Evolutionary conservation across 1,139 yeast species (phyloP).

Genomic region (Geotrichum phurueaensis): DNA sequence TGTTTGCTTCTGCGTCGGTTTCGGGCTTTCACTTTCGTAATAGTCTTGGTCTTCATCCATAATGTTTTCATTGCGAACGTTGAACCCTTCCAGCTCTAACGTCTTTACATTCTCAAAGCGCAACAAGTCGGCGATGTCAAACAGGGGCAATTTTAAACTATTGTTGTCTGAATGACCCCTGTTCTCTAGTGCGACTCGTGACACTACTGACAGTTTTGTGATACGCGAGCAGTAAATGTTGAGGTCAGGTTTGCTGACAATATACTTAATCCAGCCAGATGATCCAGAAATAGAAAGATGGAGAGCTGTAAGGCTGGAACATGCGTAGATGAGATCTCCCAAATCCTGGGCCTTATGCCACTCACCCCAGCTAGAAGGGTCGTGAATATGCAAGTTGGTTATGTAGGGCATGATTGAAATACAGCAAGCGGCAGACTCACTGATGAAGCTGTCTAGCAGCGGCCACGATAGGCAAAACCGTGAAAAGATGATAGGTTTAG

Average conservation of each 20-base stretch:
- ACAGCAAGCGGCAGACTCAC: constrained; percentile 4
- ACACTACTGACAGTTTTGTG: constrained; percentile 12
- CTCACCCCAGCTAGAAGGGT: constrained; percentile 26
- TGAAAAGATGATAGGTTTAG: constrained; percentile 16
- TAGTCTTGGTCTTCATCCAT: constrained; percentile 12
- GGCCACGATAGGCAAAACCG: constrained; percentile 19
- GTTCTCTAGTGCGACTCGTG: constrained; percentile 8
- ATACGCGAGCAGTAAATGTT: neutral
- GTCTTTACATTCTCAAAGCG: constrained; percentile 16
- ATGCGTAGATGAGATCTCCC: constrained; percentile 18
- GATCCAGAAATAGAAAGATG: constrained; percentile 23
- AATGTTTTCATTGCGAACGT: constrained; percentile 20
- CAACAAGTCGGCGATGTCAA: constrained; percentile 19
- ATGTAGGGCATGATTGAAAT: constrained; percentile 16
- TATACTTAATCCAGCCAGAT: constrained; percentile 25
- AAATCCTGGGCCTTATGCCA: constrained; percentile 25
- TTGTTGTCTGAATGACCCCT: constrained; percentile 16
- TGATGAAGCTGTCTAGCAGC: constrained; percentile 17
- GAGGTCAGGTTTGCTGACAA: constrained; percentile 6
- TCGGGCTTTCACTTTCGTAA: neutral
- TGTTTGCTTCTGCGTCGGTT: neutral
- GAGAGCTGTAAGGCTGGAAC: constrained; percentile 18
- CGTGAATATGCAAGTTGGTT: constrained; percentile 16
- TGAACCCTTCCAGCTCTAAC: constrained; percentile 21
- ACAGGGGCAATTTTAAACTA: constrained; percentile 16